Percentiles rank a stretch among this genome's conserved stretches.
These are phyloP conservation scores for Escallonia rubra DNA, from an alignment of 129 eudicot genomes.

Conservation along the genomic window DNA sequence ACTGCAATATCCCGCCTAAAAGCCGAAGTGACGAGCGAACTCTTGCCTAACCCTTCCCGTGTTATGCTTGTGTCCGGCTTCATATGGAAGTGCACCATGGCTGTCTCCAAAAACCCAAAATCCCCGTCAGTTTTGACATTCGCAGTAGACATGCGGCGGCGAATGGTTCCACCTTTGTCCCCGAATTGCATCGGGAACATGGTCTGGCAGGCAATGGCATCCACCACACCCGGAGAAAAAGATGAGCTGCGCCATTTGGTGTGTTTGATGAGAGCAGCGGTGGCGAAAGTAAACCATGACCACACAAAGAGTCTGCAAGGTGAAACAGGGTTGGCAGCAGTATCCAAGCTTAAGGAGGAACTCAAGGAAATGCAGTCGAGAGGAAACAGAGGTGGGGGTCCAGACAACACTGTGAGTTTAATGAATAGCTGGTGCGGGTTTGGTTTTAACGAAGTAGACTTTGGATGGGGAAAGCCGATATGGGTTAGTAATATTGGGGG, in stretches of 20 bases:
- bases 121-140: conserved; percentile 1
- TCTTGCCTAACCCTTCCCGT: conserved; percentile 7
- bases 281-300: conserved; percentile 1
- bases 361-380: background rate
- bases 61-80: conserved; percentile 13
- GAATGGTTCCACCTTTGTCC: conserved; percentile 10
- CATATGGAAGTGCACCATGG: conserved; percentile 15
- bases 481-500: conserved; percentile 13
- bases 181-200: conserved; percentile 19
- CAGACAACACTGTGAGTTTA: background rate
- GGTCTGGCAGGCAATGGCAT: no score
- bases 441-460: conserved; percentile 29
- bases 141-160: conserved; percentile 5
- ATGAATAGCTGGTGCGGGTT: conserved; percentile 28
- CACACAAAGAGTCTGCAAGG: conserved; percentile 13
- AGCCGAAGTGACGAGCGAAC: background rate
- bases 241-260: conserved; percentile 3
- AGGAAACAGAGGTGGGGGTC: background rate
- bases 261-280: conserved; percentile 1
- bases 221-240: background rate
- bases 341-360: background rate
- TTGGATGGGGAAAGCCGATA: conserved; percentile 41
- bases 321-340: conserved; percentile 1
- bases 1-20: background rate
- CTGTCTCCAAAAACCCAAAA: background rate